These are phyloP conservation scores for Backusella psychrophila DNA, from an alignment of 192 early-diverging fungal genomes.

Conservation along the genomic window DNA sequence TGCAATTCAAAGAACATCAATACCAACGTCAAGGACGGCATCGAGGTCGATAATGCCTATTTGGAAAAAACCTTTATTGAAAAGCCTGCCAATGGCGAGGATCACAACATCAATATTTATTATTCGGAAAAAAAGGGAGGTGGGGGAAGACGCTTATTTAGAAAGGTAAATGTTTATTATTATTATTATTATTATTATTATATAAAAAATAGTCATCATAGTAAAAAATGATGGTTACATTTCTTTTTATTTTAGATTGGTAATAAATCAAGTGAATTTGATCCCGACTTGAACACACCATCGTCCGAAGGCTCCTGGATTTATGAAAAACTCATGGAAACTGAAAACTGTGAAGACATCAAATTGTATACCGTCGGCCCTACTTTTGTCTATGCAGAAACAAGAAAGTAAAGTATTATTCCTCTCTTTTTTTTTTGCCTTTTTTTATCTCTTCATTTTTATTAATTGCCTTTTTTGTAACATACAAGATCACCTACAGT, in stretches of 20 bases:
- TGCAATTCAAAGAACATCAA: neutral
- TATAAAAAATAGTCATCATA: neutral
- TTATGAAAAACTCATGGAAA: slow-evolving; percentile 95
- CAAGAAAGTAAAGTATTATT: slow-evolving; percentile 66
- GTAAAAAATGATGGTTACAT: neutral
- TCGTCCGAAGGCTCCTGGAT: slow-evolving; percentile 80
- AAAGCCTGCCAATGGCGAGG: slow-evolving; percentile 92
- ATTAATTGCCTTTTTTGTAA: neutral
- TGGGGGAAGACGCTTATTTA: slow-evolving; percentile 72
- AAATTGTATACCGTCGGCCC: slow-evolving; percentile 96
- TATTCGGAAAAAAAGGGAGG: slow-evolving; percentile 81
- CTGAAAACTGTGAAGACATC: slow-evolving; percentile 94
- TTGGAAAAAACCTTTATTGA: slow-evolving; percentile 96
- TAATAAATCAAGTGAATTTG: slow-evolving; percentile 94
- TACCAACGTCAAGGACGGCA: slow-evolving; percentile 52
- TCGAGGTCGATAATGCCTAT: slow-evolving; percentile 65
- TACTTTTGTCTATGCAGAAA: slow-evolving; percentile 89
- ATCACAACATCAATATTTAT: slow-evolving; percentile 98
- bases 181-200: too few species aligned
- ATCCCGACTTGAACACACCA: slow-evolving; percentile 62
- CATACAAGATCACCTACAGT: slow-evolving; percentile 81
- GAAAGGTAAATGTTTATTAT: slow-evolving; percentile 50
- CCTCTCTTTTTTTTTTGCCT: neutral
- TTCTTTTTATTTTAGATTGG: slow-evolving; percentile 54
- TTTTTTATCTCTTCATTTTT: neutral